phyloP scores from a whole-genome alignment of 768 basidiomycete species.

The Phlebiopsis gigantea region DNA sequence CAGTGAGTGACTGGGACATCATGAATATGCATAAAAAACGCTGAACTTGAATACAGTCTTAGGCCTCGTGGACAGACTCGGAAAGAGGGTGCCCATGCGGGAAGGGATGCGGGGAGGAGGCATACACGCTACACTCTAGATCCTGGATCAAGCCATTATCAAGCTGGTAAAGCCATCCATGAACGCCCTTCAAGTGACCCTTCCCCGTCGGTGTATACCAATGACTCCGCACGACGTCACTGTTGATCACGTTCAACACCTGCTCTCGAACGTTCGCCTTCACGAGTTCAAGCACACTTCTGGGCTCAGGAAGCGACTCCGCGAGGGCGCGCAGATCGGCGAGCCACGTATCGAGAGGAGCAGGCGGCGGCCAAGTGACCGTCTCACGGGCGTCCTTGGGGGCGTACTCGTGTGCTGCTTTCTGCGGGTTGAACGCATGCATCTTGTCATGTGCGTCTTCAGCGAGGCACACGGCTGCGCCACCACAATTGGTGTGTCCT shows the following conservation, averaged over 20 bases:
- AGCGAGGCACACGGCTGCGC: conserved; percentile 9
- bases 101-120: background rate
- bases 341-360: conserved; percentile 9
- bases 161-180: conserved; percentile 10
- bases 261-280: conserved; percentile 8
- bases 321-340: conserved; percentile 5
- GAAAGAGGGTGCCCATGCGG: background rate
- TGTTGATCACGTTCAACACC: conserved; percentile 1
- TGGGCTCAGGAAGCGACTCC: conserved; percentile 1
- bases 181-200: conserved; percentile 6
- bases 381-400: conserved; percentile 1
- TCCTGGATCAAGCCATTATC: conserved; percentile 1
- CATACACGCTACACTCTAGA: conserved; percentile 3
- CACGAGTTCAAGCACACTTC: conserved; percentile 3
- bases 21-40: background rate
- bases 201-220: background rate
- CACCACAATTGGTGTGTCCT: conserved; percentile 13
- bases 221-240: conserved; percentile 1
- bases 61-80: background rate
- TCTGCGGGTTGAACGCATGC: background rate
- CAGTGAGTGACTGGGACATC: background rate
- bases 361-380: conserved; percentile 6
- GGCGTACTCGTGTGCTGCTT: background rate
- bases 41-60: background rate
- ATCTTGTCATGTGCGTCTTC: conserved; percentile 9